A percentile compares a stretch with the other conserved stretches of the same genome.
Conservation (phyloP, 2,329 filamentous ascomycete species). For the Penicillium glabrum region DNA sequence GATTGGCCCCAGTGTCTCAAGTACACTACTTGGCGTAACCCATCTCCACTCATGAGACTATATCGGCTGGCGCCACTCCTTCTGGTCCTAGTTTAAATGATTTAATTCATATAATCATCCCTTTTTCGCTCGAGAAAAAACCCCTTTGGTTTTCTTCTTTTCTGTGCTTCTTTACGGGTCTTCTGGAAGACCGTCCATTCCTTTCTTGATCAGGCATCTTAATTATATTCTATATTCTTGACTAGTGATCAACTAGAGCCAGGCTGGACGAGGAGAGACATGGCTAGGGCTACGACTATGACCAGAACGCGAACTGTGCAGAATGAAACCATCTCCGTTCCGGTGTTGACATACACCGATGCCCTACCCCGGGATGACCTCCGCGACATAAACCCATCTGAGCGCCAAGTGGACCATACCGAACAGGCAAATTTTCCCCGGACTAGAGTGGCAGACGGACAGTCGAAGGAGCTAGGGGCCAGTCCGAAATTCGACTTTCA, state of each 20-base stretch:
- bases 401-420: conserved; percentile 8
- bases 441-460: conserved; percentile 20
- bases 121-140: background rate
- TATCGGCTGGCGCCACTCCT: conserved; percentile 15
- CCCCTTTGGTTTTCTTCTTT: background rate
- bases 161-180: conserved; percentile 21
- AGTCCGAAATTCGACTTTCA: conserved; percentile 32
- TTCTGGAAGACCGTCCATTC: conserved; percentile 44
- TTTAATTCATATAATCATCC: conserved; percentile 1
- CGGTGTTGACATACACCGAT: conserved; percentile 34
- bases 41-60: conserved; percentile 21
- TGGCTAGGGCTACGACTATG: conserved; percentile 31
- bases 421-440: conserved; percentile 20
- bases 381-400: conserved; percentile 14
- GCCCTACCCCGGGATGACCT: conserved; percentile 33
- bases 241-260: background rate
- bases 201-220: conserved; percentile 22
- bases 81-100: conserved; percentile 16
- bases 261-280: conserved; percentile 7
- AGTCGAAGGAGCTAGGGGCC: conserved; percentile 14
- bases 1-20: conserved; percentile 19
- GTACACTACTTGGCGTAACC: conserved; percentile 16
- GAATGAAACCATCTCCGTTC: conserved; percentile 30
- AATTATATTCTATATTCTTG: conserved; percentile 10
- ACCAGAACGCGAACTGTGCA: conserved; percentile 31